phyloP scores from a whole-genome alignment of 192 early-diverging fungal genomes.

The Dimargaris cristalligena region DNA sequence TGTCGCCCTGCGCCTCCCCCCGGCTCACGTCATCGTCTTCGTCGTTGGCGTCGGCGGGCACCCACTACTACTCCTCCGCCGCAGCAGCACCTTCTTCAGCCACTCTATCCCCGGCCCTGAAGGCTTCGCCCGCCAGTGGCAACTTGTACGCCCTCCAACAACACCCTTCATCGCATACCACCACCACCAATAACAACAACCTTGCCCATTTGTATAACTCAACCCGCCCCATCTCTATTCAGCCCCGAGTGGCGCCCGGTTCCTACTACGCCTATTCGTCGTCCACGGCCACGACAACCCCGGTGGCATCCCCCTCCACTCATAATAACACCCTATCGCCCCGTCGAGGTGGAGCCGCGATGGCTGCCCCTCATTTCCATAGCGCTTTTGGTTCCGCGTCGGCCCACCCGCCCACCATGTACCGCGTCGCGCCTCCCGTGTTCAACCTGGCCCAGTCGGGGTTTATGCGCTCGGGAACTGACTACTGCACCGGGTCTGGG shows the following conservation, averaged over 20 bases:
- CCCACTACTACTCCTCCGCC: neutral
- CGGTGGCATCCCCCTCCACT: no score
- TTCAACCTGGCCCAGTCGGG: neutral
- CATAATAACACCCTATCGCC: neutral
- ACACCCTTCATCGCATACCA: neutral
- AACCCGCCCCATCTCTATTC: neutral
- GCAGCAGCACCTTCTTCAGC: neutral
- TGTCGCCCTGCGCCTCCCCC: no score
- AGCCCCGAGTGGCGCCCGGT: no score
- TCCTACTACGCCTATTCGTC: neutral
- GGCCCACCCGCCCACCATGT: neutral
- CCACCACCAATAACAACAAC: neutral
- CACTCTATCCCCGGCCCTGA: neutral
- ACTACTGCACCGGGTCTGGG: neutral
- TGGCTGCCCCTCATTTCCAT: no score
- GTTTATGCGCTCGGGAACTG: neutral
- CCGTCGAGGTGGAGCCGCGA: no score
- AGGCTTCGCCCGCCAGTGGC: neutral
- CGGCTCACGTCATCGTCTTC: no score
- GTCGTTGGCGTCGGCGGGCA: no score
- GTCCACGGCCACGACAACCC: no score
- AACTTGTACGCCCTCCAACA: neutral
- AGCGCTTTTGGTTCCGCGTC: no score
- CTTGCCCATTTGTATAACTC: neutral
- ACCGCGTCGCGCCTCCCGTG: neutral